Base-by-base conservation (phyloP, 805 yeast genomes). In the Dipodascus geniculatus region DNA sequence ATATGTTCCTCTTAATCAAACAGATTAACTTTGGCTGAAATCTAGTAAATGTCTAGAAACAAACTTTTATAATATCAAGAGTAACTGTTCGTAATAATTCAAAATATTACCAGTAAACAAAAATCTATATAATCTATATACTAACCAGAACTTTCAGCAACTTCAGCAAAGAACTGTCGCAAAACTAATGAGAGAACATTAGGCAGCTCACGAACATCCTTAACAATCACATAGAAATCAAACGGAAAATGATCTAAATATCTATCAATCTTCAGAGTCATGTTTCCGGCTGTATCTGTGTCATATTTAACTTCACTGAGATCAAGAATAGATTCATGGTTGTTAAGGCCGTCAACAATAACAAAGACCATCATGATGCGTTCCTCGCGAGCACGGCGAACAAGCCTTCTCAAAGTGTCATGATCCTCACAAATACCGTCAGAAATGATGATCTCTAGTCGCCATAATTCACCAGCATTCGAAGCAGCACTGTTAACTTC, bases 371-470 rank as follows among this genome's bases (percentile, higher is more conserved):
- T 74, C 96, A 95, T 89, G 56, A 93, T 84, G 63, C 83, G 84
- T 60, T 87, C 87, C 61, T 93, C 98, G 61, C 96, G 77, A 1
- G 98, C 98, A 59, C 80, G 80, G 62, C 99, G 82, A 2, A 91
- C 97, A 60, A 93, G 75, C 58, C 91, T 76, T 59, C 85, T 82
- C 51, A 93, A 74, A 0, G 85, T 80, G 28, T 77, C 89, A 67
- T 93, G 99, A 67, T 90, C 95, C 68, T 93, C 99, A 65, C 97
- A 89, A 50, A 93, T 87, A 70, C 99, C 99, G 71, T 93, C 99
- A 1, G 96, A 88, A 31, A 93, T 76, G 56, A 93, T 85, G 54
- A 93, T 88, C 67, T 95, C 88, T 59, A 93, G 74, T 69, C 88
- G 96, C 96, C 98, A 93, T 65, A 87, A 75, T 57, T 87, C 96